These are phyloP conservation scores for Mycena alexandri DNA, from an alignment of 768 basidiomycete genomes.

Conservation along the genomic window DNA sequence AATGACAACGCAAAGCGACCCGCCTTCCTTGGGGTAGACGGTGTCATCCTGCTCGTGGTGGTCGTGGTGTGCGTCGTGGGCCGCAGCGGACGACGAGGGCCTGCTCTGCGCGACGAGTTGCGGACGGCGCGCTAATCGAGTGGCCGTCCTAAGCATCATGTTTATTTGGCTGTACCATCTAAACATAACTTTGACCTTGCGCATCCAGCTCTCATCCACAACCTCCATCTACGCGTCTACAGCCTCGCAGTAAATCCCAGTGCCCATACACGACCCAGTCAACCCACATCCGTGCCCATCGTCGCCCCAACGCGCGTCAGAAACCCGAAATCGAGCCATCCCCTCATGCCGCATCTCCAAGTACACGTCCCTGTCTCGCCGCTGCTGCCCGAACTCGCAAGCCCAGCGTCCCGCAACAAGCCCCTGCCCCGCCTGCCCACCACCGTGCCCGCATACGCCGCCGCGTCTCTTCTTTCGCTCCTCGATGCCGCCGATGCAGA, in stretches of 20 bases:
- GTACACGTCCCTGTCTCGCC: conserved; percentile 47
- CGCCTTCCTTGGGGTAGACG: conserved; percentile 73
- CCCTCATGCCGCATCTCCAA: conserved; percentile 33
- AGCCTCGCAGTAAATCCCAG: too few species aligned
- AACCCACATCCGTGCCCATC: too few species aligned
- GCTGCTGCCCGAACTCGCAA: conserved; percentile 40
- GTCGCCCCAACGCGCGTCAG: too few species aligned
- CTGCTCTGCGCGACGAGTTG: conserved; percentile 53
- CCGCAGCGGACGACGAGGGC: conserved; percentile 57
- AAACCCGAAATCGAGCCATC: too few species aligned
- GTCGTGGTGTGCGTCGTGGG: conserved; percentile 54
- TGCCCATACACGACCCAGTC: too few species aligned
- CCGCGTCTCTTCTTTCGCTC: conserved; percentile 48
- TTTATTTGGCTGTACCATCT: background rate
- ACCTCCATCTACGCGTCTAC: too few species aligned
- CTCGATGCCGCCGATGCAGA: conserved; percentile 52
- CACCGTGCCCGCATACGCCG: conserved; percentile 41
- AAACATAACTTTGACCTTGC: background rate
- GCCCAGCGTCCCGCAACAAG: conserved; percentile 10
- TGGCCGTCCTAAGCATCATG: conserved; percentile 35
- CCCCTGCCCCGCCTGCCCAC: conserved; percentile 13
- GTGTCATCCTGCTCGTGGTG: conserved; percentile 52
- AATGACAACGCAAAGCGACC: conserved; percentile 29
- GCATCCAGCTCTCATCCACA: too few species aligned
- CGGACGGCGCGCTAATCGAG: conserved; percentile 49